Percentiles rank a stretch among this genome's conserved stretches.
Conservation (phyloP, 345 rosid genomes). For the Leavenworthia alabamica region DNA sequence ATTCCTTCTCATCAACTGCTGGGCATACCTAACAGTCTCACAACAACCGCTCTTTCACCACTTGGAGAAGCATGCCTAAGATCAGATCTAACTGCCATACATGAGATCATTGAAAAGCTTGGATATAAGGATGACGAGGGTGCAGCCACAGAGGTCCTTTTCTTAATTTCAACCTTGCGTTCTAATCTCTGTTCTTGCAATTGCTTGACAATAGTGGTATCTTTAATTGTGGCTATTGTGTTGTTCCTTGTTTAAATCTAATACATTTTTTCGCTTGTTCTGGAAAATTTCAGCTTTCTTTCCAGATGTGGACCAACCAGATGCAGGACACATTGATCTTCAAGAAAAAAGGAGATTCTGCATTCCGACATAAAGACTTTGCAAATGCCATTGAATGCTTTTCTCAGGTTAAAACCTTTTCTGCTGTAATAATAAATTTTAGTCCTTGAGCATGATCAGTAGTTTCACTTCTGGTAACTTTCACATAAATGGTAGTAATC, state of each 20-base stretch:
- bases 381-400: slow-evolving; percentile 57
- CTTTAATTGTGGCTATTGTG: background rate
- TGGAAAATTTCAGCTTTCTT: slow-evolving; percentile 55
- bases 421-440: background rate
- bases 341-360: slow-evolving; percentile 74
- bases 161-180: background rate
- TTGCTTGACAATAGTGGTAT: background rate
- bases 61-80: slow-evolving; percentile 81
- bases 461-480: background rate
- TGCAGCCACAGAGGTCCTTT: slow-evolving; percentile 60
- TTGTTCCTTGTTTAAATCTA: background rate
- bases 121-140: slow-evolving; percentile 84
- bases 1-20: slow-evolving; percentile 67
- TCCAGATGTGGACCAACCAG: slow-evolving; percentile 93
- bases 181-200: background rate
- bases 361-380: slow-evolving; percentile 68
- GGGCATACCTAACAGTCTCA: slow-evolving; percentile 56
- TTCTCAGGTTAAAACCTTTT: slow-evolving; percentile 47
- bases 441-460: background rate
- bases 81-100: slow-evolving; percentile 68
- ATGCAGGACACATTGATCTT: slow-evolving; percentile 67
- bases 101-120: slow-evolving; percentile 61
- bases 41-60: slow-evolving; percentile 45
- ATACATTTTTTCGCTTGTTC: background rate
- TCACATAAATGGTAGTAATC: background rate